These are phyloP conservation scores for Spathaspora girioi DNA, from an alignment of 805 yeast species.

Conservation along the genomic window DNA sequence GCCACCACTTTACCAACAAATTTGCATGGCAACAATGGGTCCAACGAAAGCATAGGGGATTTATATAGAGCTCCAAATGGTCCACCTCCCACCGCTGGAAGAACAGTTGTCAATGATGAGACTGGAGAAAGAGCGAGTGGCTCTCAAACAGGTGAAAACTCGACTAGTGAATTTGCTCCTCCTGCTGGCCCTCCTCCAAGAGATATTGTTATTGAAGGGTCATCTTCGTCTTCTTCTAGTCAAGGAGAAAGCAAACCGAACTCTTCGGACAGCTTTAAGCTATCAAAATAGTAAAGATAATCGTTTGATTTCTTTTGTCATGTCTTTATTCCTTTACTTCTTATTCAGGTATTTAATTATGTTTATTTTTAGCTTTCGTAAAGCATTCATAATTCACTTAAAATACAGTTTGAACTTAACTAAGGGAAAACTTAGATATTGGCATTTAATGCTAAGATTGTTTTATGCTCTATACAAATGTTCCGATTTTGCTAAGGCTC, in stretches of 20 bases:
- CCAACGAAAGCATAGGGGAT: slow-evolving; percentile 4
- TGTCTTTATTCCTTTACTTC: not conserved
- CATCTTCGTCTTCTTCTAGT: not conserved
- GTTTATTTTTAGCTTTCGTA: not conserved
- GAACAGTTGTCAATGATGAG: not conserved
- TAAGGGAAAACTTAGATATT: too few relatives aligned
- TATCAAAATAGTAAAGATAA: not conserved
- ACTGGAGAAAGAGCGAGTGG: not conserved
- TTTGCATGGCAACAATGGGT: not conserved
- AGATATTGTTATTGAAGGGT: not conserved
- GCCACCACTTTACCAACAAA: not conserved
- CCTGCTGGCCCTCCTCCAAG: not conserved
- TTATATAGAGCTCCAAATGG: slow-evolving; percentile 4
- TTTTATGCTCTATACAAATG: too few relatives aligned
- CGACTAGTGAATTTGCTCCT: not conserved
- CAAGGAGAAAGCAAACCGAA: not conserved
- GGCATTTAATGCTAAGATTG: too few relatives aligned
- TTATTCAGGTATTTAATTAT: not conserved
- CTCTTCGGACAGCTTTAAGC: not conserved
- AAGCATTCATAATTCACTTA: not conserved
- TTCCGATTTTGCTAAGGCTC: too few relatives aligned
- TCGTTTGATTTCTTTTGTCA: not conserved
- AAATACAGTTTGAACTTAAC: too few relatives aligned
- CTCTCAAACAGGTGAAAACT: not conserved
- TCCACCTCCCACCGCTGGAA: not conserved